These are phyloP conservation scores for Aspergillus viridinutans DNA, from an alignment of 2,329 filamentous ascomycete species.

Conservation along the genomic window DNA sequence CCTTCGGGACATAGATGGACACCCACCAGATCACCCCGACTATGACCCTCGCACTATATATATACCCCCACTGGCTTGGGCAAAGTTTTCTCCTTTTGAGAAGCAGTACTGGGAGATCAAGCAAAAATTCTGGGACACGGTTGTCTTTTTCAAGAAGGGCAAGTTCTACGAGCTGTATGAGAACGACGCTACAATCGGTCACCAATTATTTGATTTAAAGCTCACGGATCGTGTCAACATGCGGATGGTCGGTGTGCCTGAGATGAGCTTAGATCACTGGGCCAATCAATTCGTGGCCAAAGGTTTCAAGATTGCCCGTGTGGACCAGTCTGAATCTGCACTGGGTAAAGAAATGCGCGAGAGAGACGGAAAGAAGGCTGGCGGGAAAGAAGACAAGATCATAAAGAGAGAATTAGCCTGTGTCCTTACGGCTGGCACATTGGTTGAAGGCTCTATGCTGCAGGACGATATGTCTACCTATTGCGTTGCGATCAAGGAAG, in stretches of 20 bases:
- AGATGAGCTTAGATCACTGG: constrained; percentile 94
- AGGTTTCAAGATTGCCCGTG: constrained; percentile 92
- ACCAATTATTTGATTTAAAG: constrained; percentile 95
- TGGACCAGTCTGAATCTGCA: constrained; percentile 95
- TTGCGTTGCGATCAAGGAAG: constrained; percentile 91
- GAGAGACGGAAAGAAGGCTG: constrained; percentile 54
- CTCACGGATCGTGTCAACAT: constrained; percentile 98
- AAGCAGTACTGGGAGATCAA: constrained; percentile 99
- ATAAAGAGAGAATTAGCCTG: constrained; percentile 87
- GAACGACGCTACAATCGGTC: constrained; percentile 92
- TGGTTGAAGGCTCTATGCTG: constrained; percentile 94
- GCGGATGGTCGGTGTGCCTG: constrained; percentile 98
- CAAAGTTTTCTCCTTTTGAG: constrained; percentile 86
- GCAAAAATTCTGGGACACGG: constrained; percentile 92
- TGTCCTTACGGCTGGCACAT: constrained; percentile 84
- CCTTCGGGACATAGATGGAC: constrained; percentile 76
- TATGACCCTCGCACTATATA: constrained; percentile 90
- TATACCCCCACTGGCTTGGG: constrained; percentile 75
- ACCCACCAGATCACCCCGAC: constrained; percentile 74
- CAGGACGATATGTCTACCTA: constrained; percentile 97
- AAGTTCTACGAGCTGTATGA: constrained; percentile 99
- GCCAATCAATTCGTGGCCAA: constrained; percentile 98
- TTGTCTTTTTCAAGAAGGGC: constrained; percentile 99
- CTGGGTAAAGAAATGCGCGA: constrained; percentile 99
- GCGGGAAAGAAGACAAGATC: constrained; percentile 78